Evolutionary conservation across 129 eudicot genomes (phyloP), one percentile per base, ranked within the genome.

Genomic region (Glebionis coronaria): DNA sequence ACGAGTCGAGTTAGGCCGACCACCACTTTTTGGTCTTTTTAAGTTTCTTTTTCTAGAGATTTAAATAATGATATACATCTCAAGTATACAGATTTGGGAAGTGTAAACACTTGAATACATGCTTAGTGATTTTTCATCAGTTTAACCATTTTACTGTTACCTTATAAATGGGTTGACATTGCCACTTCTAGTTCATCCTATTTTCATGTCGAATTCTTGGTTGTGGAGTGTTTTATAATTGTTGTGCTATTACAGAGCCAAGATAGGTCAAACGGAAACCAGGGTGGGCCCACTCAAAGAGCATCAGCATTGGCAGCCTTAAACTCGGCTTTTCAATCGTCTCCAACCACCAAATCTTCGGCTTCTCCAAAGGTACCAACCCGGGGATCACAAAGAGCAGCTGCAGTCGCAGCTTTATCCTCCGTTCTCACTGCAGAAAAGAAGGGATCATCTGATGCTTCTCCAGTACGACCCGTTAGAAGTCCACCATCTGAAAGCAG

Each of bases 321-420:
- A 50, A 86, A 91, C 78, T 82, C 90, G 45, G 99, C 97, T 54
- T 89, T 94, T 63, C 81, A 78, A 53, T 81, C 99, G 28, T 68
- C 97, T 60, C 76, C 95, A 21, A 56, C 80, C 11, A 38, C 86
- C 61, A 55, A 68, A 47, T 63, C 86, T 54, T 66, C 95, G 63
- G 69, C 90, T n/a, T 50, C 94, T 55, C 81, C 84, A 23, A 83
- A 85, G 61, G 77, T 57, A 72, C 63, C 69, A 1, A 62, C 82
- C 60, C 86, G 70, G 45, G 97, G 92, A 10, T 93, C 99, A 76
- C 99, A 93, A 72, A 70, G 99, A 82, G 99, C 99, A 65, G 99
- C 99, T 71, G 99, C 97, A 35, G 95, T 93, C 44, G 99, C 99
- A 79, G 99, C 99, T 76, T 81, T 93, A 57, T 93, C 99, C 23